Evolutionary conservation across 306 rosid species (phyloP), one percentile per base, ranked within the genome.

Genomic region (Rosa persica): DNA sequence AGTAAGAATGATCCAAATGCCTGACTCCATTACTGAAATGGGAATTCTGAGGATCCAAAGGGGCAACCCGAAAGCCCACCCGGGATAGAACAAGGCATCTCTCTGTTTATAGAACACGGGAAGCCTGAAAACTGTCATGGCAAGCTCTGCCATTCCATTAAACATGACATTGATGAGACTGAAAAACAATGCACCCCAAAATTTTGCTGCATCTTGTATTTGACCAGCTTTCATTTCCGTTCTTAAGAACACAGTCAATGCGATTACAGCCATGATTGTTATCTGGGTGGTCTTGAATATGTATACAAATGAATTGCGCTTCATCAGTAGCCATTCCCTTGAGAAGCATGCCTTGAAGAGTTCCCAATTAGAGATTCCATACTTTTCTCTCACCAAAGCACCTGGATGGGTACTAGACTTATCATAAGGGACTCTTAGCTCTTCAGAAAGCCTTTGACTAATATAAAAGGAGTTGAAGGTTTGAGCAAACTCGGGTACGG

Each of bases 21-120:
- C 93, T 10, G 97, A 90, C 62, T 92, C 97, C 81, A 90, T 30
- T 2, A 92, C 47, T 65, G 97, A 92, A 47, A 90, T 86, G 57
- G 97, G 95, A 81, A 92, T 87, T 73, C 93, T 76, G 49, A 88
- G 87, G 67, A 92, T 80, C 86, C 91, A 90, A 82, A 90, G 83
- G 30, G 95, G 97, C 67, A 92, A 80, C 19, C 89, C 93, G 62
- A 92, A 92, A 74, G 97, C 89, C 95, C 97, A 90, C 42, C 87
- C 90, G 0, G 97, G 95, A 60, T 75, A 86, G 72, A 87, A 90
- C 16, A 87, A 40, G 30, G 83, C 83, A 86, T 92, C 95, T 75
- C 97, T 82, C 71, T 90, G 97, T 87, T 92, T 92, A 80, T 79
- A 92, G 83, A 90, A 92, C 30, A 87, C 85, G 12, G 97, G 93